Evolutionary conservation across 1,139 yeast genomes (phyloP), one percentile per base, ranked within the genome.

Genomic region (Schizosaccharomyces versatilis): DNA sequence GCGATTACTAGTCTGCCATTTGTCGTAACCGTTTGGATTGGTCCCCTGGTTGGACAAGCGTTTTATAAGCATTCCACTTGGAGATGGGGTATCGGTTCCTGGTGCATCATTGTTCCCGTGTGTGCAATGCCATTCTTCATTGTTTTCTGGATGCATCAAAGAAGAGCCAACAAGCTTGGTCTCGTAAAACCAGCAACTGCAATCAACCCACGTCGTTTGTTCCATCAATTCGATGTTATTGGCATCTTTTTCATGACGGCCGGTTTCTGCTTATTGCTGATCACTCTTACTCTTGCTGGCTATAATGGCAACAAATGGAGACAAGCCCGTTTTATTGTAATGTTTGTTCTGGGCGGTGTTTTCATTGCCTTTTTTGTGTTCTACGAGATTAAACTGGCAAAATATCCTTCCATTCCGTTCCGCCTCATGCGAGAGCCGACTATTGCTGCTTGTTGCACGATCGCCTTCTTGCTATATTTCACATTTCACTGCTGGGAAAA

Each of bases 81-180:
- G 70, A 61, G 70, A 55, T 65, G 68, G 67, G 71, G 67, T 6
- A 68, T 65, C 58, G 69, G 69, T 36, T 57, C 64, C 38, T 69
- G 67, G 60, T 64, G 67, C 14, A 61, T 69, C 41, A 63, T 69
- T 41, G 59, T 64, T 57, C 70, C 71, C 1, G 57, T 67, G 32
- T 64, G 65, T 32, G 62, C 63, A 32, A 47, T 60, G 12, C 71
- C 71, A 6, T 57, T 69, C 36, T 59, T 61, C 36, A 41, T 61
- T 14, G 60, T 64, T 15, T 60, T 68, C 59, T 64, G 61, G 62
- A 61, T 53, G 54, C 64, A 63, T 56, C 63, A 65, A 51, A 55
- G 57, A 12, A 62, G 63, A 55, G 68, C 68, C n/a, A 57, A 59
- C 54, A 63, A 59, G 52, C 53, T 59, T 47, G 68, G 67, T 36